phyloP scores from a whole-genome alignment of 257 asterid species.

The Solanum medicagineum region DNA sequence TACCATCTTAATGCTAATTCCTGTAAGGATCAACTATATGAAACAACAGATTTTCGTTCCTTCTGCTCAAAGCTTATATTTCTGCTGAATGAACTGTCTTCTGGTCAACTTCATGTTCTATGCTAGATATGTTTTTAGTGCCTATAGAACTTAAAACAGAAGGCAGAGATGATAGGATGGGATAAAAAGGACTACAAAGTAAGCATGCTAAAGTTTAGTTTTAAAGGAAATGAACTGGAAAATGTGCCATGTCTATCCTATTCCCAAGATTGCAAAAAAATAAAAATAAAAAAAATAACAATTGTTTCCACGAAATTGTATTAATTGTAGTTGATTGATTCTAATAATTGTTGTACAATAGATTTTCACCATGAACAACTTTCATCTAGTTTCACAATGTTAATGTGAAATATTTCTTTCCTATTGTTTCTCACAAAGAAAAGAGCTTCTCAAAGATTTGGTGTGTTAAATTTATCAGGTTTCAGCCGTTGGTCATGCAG shows the following conservation, averaged over 20 bases:
- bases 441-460: neutral
- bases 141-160: neutral
- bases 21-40: slow-evolving; percentile 34
- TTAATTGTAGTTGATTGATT: neutral
- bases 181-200: neutral
- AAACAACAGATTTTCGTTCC: neutral
- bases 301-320: neutral
- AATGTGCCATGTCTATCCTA: neutral
- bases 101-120: neutral
- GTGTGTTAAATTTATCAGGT: slow-evolving; percentile 25
- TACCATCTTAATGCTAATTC: slow-evolving; percentile 63
- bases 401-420: neutral
- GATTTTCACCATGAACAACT: neutral
- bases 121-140: neutral
- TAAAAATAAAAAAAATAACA: neutral
- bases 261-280: neutral
- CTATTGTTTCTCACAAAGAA: neutral
- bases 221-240: neutral
- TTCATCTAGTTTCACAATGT: neutral
- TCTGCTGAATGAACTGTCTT: neutral
- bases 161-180: neutral
- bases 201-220: neutral
- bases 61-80: neutral
- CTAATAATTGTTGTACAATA: neutral
- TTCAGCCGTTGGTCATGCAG: slow-evolving; percentile 85